Percentiles rank a stretch among this genome's conserved stretches.
These are phyloP conservation scores for Monosporascus sp. DNA, from an alignment of 2,329 filamentous ascomycete genomes.

Conservation along the genomic window DNA sequence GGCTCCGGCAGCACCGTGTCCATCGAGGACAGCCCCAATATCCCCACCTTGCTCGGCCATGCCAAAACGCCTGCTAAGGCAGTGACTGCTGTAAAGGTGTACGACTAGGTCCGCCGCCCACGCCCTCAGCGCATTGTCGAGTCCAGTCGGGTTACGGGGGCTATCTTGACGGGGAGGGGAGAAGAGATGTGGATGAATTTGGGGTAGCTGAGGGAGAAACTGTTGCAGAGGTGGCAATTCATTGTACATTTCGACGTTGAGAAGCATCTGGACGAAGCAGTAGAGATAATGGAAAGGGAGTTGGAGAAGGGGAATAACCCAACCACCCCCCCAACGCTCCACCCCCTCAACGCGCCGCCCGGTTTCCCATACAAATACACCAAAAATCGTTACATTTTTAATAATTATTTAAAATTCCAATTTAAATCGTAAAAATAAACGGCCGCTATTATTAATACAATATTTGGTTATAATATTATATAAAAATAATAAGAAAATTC, in stretches of 20 bases:
- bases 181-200: conserved; percentile 5
- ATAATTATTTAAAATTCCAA: too few relatives aligned
- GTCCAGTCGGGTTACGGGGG: conserved; percentile 11
- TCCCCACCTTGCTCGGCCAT: conserved; percentile 11
- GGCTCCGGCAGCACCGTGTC: conserved; percentile 16
- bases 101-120: conserved; percentile 13
- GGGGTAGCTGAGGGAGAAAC: conserved; percentile 1
- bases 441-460: too few relatives aligned
- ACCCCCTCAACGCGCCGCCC: too few relatives aligned
- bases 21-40: conserved; percentile 16
- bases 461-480: too few relatives aligned
- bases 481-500: too few relatives aligned
- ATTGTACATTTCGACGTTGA: conserved; percentile 16
- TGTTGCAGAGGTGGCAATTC: conserved; percentile 15
- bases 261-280: conserved; percentile 13
- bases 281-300: conserved; percentile 14
- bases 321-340: too few relatives aligned
- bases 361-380: too few relatives aligned
- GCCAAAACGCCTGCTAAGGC: conserved; percentile 10
- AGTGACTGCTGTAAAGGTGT: conserved; percentile 8
- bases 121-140: conserved; percentile 18
- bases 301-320: too few relatives aligned
- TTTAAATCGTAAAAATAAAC: too few relatives aligned
- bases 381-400: too few relatives aligned
- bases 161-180: conserved; percentile 7